Conservation (phyloP, 768 basidiomycete genomes). For the Calocybe indica region DNA sequence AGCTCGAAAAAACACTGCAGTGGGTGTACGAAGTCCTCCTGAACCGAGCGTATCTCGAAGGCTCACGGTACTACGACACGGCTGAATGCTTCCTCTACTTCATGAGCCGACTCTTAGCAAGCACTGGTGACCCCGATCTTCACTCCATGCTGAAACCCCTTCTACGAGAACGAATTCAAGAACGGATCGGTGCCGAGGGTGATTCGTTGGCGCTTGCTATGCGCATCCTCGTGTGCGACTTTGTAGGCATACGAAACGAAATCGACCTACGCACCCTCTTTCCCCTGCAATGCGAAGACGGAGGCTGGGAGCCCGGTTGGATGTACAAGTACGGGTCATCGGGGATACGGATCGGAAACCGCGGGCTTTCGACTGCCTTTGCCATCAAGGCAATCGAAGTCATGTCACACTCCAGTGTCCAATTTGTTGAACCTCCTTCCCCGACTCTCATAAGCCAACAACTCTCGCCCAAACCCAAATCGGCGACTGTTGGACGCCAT, state of each 20-base stretch:
- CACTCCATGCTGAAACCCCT: conserved; percentile 31
- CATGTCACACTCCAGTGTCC: conserved; percentile 8
- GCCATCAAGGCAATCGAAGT: conserved; percentile 44
- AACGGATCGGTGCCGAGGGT: conserved; percentile 42
- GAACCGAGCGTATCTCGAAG: conserved; percentile 48
- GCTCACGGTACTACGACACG: conserved; percentile 49
- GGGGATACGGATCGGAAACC: conserved; percentile 44
- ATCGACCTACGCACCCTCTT: conserved; percentile 40
- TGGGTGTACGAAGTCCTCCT: conserved; percentile 46
- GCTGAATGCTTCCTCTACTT: conserved; percentile 51
- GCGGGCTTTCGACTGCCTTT: conserved; percentile 48
- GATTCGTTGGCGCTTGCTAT: conserved; percentile 53
- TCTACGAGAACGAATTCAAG: conserved; percentile 38
- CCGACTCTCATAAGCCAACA: conserved; percentile 10
- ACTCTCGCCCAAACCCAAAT: conserved; percentile 4
- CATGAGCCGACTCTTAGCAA: conserved; percentile 36
- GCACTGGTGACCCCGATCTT: conserved; percentile 25
- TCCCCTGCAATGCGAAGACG: conserved; percentile 45
- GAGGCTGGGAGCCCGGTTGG: conserved; percentile 51
- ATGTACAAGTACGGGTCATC: conserved; percentile 49
- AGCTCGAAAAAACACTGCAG: conserved; percentile 36
- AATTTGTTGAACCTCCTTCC: conserved; percentile 7
- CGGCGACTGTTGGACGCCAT: conserved; percentile 10
- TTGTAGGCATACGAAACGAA: conserved; percentile 33
- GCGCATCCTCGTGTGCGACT: conserved; percentile 42